A percentile compares a stretch with the other conserved stretches of the same genome.
Conservation (phyloP, 345 rosid species). For the Eucalyptus curtisii region DNA sequence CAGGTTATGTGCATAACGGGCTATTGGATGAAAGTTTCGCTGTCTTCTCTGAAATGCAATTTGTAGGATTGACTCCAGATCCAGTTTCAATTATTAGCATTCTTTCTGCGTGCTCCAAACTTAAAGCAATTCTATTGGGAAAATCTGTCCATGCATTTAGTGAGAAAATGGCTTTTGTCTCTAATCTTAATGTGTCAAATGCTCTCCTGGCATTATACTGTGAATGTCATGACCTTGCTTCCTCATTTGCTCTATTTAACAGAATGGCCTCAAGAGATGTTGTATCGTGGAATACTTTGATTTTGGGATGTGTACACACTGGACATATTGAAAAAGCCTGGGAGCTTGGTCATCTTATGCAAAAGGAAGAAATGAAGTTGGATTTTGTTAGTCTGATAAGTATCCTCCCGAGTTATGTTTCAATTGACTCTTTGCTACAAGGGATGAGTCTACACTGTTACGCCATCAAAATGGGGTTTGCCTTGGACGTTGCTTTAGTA, state of each 20-base stretch:
- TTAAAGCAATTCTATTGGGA: slow-evolving; percentile 8
- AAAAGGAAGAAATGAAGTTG: slow-evolving; percentile 13
- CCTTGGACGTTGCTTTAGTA: slow-evolving; percentile 6
- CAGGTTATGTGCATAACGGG: slow-evolving; percentile 27
- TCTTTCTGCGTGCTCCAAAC: slow-evolving; percentile 28
- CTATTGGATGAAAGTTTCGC: slow-evolving; percentile 18
- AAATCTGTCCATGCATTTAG: slow-evolving; percentile 35
- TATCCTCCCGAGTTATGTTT: slow-evolving; percentile 4
- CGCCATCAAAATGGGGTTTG: slow-evolving; percentile 14
- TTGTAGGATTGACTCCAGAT: slow-evolving; percentile 17
- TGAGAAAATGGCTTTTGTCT: slow-evolving; percentile 14
- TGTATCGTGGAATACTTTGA: slow-evolving; percentile 32
- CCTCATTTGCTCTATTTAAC: slow-evolving; percentile 15
- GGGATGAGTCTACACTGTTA: slow-evolving; percentile 25
- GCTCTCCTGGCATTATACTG: slow-evolving; percentile 26
- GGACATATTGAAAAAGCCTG: slow-evolving; percentile 23
- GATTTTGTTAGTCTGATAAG: slow-evolving; percentile 24
- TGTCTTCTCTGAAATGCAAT: slow-evolving; percentile 23
- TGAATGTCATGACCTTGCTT: slow-evolving; percentile 2
- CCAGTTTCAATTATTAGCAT: slow-evolving; percentile 12
- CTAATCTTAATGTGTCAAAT: slow-evolving; percentile 19
- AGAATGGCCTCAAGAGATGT: slow-evolving; percentile 9
- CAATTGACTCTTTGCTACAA: not conserved
- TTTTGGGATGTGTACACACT: slow-evolving; percentile 15
- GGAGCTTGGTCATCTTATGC: slow-evolving; percentile 26